Evolutionary conservation across 2,329 filamentous ascomycete species (phyloP).

Genomic region (Sporothrix pseudoabietina): DNA sequence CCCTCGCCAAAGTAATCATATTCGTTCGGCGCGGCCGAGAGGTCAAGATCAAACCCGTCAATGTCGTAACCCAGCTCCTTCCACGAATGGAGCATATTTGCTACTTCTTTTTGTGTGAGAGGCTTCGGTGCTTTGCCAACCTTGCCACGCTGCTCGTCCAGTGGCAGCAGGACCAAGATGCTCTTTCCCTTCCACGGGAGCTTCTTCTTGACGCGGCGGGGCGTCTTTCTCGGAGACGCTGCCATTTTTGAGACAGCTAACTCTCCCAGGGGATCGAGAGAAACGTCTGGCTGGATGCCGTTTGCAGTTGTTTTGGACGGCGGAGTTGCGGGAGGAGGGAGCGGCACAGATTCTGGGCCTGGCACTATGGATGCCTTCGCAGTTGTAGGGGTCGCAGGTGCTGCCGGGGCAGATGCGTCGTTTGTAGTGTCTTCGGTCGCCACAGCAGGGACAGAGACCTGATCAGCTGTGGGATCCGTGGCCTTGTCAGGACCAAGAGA

Average conservation of each 20-base stretch:
- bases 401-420: not conserved
- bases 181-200: slow-evolving; percentile 75
- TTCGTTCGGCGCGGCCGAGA: slow-evolving; percentile 42
- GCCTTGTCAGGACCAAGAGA: not conserved
- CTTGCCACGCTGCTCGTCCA: slow-evolving; percentile 66
- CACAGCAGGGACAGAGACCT: not conserved
- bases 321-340: slow-evolving; percentile 18
- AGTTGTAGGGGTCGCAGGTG: slow-evolving; percentile 16
- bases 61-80: slow-evolving; percentile 69
- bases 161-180: slow-evolving; percentile 69
- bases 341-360: slow-evolving; percentile 11
- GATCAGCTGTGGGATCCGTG: not conserved
- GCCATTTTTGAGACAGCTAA: slow-evolving; percentile 29
- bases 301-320: slow-evolving; percentile 17
- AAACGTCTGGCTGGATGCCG: not conserved
- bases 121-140: slow-evolving; percentile 57
- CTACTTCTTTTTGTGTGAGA: slow-evolving; percentile 57
- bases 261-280: slow-evolving; percentile 25
- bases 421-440: not conserved
- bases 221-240: slow-evolving; percentile 45
- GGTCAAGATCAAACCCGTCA: slow-evolving; percentile 66
- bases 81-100: slow-evolving; percentile 66
- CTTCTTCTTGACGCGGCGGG: slow-evolving; percentile 68
- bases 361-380: not conserved
- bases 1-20: slow-evolving; percentile 42